Evolutionary conservation across 345 rosid species (phyloP).

Genomic region (Alliaria petiolata): DNA sequence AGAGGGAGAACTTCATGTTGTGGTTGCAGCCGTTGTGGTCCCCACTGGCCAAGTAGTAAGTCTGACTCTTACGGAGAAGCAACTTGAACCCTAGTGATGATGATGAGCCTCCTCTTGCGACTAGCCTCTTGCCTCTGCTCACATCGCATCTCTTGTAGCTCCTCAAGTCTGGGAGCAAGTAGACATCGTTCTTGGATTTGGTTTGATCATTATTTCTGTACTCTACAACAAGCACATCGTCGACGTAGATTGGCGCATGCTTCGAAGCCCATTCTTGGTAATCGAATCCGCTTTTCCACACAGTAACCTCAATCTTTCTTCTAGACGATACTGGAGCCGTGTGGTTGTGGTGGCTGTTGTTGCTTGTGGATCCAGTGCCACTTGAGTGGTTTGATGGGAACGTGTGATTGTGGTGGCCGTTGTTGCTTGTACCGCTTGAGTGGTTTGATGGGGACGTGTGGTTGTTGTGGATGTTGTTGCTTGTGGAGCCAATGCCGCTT

Average conservation of each 20-base stretch:
- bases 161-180: not conserved
- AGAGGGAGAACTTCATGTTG: conserved; percentile 13
- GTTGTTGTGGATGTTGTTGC: no score
- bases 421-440: not conserved
- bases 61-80: conserved; percentile 11
- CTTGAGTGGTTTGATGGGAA: not conserved
- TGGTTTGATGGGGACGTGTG: no score
- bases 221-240: conserved; percentile 7
- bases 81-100: conserved; percentile 7
- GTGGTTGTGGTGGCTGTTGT: not conserved
- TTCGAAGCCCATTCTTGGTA: conserved; percentile 13
- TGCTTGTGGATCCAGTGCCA: no score
- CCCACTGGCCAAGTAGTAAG: not conserved
- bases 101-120: not conserved
- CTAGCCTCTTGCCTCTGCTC: not conserved
- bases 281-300: conserved; percentile 7
- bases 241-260: not conserved
- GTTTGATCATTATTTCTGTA: not conserved
- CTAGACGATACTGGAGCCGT: not conserved
- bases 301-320: not conserved
- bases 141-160: conserved; percentile 17
- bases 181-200: conserved; percentile 1
- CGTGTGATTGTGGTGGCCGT: not conserved
- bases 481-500: no score
- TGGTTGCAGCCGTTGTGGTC: conserved; percentile 7